Percentiles rank a stretch among this genome's conserved stretches.
Conservation (phyloP, 371 early-diverging fungal genomes). For the Zychaea mexicana region DNA sequence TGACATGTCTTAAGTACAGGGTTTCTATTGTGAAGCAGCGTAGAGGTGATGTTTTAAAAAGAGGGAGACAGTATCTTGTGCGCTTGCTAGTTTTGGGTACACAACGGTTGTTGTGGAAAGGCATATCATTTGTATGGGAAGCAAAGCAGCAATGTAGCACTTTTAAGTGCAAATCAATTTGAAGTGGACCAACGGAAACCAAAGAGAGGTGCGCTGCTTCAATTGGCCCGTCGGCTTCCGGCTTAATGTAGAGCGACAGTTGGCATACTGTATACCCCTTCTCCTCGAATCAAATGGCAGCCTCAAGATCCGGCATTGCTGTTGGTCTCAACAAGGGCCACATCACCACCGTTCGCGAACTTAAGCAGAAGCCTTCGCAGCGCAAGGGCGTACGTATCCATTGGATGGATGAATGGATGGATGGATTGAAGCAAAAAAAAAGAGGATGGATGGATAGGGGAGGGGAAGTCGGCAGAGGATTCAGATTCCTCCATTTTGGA, state of each 20-base stretch:
- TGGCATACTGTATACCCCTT: background rate
- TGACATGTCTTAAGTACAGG: too few relatives aligned
- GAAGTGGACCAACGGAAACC: too few relatives aligned
- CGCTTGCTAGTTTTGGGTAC: too few relatives aligned
- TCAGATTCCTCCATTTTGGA: background rate
- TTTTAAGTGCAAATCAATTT: too few relatives aligned
- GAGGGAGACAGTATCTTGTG: too few relatives aligned
- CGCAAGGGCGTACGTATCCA: slow-evolving; percentile 84
- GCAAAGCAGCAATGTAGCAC: too few relatives aligned
- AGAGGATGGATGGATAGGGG: slow-evolving; percentile 9
- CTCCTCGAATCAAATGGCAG: slow-evolving; percentile 10
- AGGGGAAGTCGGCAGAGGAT: background rate
- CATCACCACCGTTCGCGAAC: slow-evolving; percentile 82
- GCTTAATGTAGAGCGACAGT: background rate
- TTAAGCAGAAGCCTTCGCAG: slow-evolving; percentile 79
- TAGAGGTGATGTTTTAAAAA: too few relatives aligned
- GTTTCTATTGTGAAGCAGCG: too few relatives aligned
- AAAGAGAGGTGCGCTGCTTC: background rate
- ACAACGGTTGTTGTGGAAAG: too few relatives aligned
- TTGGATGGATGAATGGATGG: slow-evolving; percentile 34
- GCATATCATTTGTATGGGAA: too few relatives aligned
- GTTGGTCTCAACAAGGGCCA: slow-evolving; percentile 86
- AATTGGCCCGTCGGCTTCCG: background rate
- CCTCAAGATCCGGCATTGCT: slow-evolving; percentile 71
- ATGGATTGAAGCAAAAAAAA: too few relatives aligned